Base-by-base conservation (phyloP, 1,139 yeast genomes). In the Saccharomyces pastorianus region DNA sequence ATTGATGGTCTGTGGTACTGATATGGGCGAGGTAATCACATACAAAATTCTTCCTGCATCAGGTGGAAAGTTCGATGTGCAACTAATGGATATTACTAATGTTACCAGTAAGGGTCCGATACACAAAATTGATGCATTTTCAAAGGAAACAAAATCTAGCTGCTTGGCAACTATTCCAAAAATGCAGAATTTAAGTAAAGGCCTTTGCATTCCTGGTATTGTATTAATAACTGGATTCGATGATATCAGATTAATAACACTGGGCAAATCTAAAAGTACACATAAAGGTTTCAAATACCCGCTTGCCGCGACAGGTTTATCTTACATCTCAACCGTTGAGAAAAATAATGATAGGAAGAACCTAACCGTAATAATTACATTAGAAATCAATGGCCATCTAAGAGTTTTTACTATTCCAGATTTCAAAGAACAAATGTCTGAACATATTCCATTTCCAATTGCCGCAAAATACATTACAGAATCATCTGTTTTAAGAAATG, bases 1-100 rank as follows among this genome's bases (percentile, higher is more conserved):
- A 50, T 66, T 88, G 32, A 71, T 91, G 68, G 73, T 82, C 34
- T 86, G 85, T 13, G 99, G 99, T 29, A 86, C 97, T 0, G 81
- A 83, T 55, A 74, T 75, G 32, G 99, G 99, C 14, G 88, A 88
- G 55, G 68, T 90, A 17, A 62, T 85, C 29, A 77, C 83, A 0
- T 88, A 81, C 70, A 84, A 85, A 64, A 71, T 93, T 2, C 67
- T 84, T 4, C 96, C 96, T 0, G 81, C 79, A 53, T 71, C 78
- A 0, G 75, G 77, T 44, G 96, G 96, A 4, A 84, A 88, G 29
- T 91, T 84, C 65, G 73, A 76, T 42, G 88, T 82, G 0, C 78
- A 78, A 9, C 77, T 79, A 58, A 76, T 81, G 4, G 86, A 83
- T 42, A 64, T 71, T 2, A 69, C 79, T 11, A 77, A 75, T 44